Percentiles rank a stretch among this genome's conserved stretches.
Conservation (phyloP, 345 rosid species). For the Eutrema heterophyllum region DNA sequence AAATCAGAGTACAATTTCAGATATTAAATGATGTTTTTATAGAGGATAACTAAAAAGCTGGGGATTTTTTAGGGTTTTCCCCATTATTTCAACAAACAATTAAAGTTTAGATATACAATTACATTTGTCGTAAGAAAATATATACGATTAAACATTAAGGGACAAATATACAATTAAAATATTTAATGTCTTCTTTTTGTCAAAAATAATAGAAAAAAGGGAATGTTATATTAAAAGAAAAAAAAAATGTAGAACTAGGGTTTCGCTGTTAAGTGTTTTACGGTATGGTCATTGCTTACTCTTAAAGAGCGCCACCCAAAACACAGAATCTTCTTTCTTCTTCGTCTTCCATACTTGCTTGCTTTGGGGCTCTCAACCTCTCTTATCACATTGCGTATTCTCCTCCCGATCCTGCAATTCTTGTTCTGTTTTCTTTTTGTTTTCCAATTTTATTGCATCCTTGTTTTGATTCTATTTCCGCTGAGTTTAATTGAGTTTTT, state of each 20-base stretch:
- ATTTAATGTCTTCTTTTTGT: background rate
- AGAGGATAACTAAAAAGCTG: too few relatives aligned
- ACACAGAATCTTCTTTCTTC: background rate
- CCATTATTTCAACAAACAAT: background rate
- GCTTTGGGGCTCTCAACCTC: background rate
- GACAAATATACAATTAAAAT: background rate
- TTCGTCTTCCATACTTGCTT: background rate
- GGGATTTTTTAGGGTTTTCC: background rate
- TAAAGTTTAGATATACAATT: background rate
- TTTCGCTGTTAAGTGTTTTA: constrained; percentile 12
- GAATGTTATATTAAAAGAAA: background rate
- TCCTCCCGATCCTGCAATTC: background rate
- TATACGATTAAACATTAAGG: too few relatives aligned
- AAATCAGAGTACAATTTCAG: too few relatives aligned
- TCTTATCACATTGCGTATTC: constrained; percentile 21
- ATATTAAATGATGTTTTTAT: too few relatives aligned
- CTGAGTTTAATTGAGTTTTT: background rate
- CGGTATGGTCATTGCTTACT: constrained; percentile 10
- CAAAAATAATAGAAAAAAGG: background rate
- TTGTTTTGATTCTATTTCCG: background rate
- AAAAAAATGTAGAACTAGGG: constrained; percentile 22
- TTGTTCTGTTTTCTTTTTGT: background rate
- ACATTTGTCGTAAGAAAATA: too few relatives aligned
- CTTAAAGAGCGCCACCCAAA: constrained; percentile 27
- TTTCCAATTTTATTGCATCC: constrained; percentile 1